Conservation (phyloP, 2,329 filamentous ascomycete species). For the Aspergillus sp. region DNA sequence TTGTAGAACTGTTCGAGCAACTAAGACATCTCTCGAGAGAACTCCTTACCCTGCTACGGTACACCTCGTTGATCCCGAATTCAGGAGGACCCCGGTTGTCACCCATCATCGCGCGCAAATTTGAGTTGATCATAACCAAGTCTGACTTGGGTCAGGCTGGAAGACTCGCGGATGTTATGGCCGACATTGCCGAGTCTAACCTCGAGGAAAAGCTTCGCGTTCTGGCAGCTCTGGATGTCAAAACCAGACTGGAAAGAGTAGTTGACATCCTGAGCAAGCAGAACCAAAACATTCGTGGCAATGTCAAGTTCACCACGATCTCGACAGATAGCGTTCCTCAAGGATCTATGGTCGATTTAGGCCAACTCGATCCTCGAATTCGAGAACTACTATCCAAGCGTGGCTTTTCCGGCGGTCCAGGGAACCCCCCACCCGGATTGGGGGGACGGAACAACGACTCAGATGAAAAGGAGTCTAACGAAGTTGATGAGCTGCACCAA, state of each 20-base stretch:
- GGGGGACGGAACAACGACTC: constrained; percentile 52
- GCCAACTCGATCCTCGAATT: constrained; percentile 49
- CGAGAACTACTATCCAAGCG: constrained; percentile 44
- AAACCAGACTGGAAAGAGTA: constrained; percentile 75
- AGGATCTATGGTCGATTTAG: constrained; percentile 57
- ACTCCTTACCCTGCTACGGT: constrained; percentile 76
- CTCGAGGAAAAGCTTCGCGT: constrained; percentile 91
- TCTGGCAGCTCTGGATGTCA: constrained; percentile 75
- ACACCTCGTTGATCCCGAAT: constrained; percentile 80
- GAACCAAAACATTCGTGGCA: constrained; percentile 79
- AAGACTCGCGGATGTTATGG: constrained; percentile 91
- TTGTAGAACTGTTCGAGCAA: constrained; percentile 71
- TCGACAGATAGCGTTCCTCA: constrained; percentile 65
- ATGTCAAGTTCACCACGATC: constrained; percentile 79
- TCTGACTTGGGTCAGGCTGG: constrained; percentile 83
- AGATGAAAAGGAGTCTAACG: constrained; percentile 80
- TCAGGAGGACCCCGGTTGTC: constrained; percentile 69
- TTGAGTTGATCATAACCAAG: constrained; percentile 83
- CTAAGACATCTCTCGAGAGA: constrained; percentile 84
- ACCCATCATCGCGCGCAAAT: constrained; percentile 77
- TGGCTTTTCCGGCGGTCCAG: constrained; percentile 45
- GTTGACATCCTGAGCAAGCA: constrained; percentile 82
- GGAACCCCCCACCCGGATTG: constrained; percentile 41
- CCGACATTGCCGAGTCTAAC: constrained; percentile 81
- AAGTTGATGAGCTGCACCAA: constrained; percentile 88